Conservation (phyloP, 495 filamentous ascomycete species). For the Neurospora tetrasperma region DNA sequence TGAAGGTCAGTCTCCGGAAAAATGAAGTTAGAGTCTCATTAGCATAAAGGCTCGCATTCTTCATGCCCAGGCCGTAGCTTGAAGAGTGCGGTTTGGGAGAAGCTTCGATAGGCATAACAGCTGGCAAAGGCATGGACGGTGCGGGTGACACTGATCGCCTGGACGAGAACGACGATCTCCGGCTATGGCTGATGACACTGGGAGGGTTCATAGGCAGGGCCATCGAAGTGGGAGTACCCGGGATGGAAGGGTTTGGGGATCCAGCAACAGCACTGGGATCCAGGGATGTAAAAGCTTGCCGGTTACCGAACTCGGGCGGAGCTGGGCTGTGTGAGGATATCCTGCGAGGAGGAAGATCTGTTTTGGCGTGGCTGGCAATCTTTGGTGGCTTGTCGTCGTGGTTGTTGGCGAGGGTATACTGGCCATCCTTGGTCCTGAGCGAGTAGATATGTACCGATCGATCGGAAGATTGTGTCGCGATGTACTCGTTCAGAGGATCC, state of each 20-base stretch:
- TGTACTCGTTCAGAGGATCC: conserved; percentile 97
- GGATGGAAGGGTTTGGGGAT: conserved; percentile 83
- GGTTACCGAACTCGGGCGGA: conserved; percentile 62
- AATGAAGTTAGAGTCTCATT: conserved; percentile 97
- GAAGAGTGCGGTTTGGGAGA: conserved; percentile 64
- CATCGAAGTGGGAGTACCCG: conserved; percentile 85
- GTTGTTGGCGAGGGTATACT: conserved; percentile 59
- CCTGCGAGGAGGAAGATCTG: conserved; percentile 82
- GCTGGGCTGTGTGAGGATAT: conserved; percentile 91
- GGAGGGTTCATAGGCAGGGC: conserved; percentile 97
- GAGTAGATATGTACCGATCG: conserved; percentile 96
- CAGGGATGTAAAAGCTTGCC: conserved; percentile 43
- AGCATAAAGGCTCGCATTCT: conserved; percentile 86
- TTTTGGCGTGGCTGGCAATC: conserved; percentile 53
- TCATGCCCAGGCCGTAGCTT: conserved; percentile 50
- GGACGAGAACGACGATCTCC: conserved; percentile 91
- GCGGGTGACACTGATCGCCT: conserved; percentile 91
- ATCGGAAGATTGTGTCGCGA: conserved; percentile 96
- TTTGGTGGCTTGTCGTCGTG: conserved; percentile 35
- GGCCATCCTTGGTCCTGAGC: conserved; percentile 90
- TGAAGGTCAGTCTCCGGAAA: conserved; percentile 88
- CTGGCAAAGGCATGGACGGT: conserved; percentile 86
- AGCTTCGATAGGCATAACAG: conserved; percentile 88
- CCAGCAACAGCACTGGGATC: conserved; percentile 49
- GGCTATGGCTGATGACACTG: conserved; percentile 72